A percentile compares a stretch with the other conserved stretches of the same genome.
phyloP scores from a whole-genome alignment of 2,329 filamentous ascomycete genomes.

The Trichoderma oligosporum region DNA sequence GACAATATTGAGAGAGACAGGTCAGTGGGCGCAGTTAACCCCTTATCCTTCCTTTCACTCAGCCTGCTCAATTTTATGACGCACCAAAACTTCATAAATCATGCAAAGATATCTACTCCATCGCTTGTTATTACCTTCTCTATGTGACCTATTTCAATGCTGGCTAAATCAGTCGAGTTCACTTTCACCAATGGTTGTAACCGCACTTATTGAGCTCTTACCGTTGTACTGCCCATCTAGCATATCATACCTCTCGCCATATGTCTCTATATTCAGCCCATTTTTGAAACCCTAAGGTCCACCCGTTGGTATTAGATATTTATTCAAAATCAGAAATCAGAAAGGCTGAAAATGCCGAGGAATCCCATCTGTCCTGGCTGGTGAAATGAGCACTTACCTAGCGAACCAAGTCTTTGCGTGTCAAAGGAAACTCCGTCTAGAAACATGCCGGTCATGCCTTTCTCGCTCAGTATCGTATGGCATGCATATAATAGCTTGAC shows the following conservation, averaged over 20 bases:
- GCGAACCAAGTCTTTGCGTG: constrained; percentile 47
- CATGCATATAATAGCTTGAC: constrained; percentile 53
- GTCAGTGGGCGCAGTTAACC: not conserved
- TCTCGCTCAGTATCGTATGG: constrained; percentile 43
- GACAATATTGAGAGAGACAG: not conserved
- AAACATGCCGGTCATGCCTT: constrained; percentile 53
- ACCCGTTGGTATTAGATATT: not conserved
- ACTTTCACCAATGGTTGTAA: too few relatives aligned
- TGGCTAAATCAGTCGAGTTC: too few relatives aligned
- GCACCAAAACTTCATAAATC: too few relatives aligned
- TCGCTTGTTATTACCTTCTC: too few relatives aligned
- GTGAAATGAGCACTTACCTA: too few relatives aligned
- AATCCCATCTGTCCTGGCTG: not conserved
- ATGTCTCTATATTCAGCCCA: constrained; percentile 57
- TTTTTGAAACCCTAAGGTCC: constrained; percentile 51
- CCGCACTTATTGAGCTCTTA: not conserved
- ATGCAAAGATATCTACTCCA: not conserved
- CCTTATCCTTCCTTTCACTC: not conserved
- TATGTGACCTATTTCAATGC: too few relatives aligned
- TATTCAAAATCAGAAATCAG: too few relatives aligned
- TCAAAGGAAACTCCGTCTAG: constrained; percentile 53
- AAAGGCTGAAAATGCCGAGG: too few relatives aligned
- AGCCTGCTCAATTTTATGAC: too few relatives aligned
- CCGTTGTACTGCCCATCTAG: not conserved
- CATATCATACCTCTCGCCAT: constrained; percentile 43